Base-by-base conservation (phyloP, 2,329 filamentous ascomycete species). In the Didymella glomerata region DNA sequence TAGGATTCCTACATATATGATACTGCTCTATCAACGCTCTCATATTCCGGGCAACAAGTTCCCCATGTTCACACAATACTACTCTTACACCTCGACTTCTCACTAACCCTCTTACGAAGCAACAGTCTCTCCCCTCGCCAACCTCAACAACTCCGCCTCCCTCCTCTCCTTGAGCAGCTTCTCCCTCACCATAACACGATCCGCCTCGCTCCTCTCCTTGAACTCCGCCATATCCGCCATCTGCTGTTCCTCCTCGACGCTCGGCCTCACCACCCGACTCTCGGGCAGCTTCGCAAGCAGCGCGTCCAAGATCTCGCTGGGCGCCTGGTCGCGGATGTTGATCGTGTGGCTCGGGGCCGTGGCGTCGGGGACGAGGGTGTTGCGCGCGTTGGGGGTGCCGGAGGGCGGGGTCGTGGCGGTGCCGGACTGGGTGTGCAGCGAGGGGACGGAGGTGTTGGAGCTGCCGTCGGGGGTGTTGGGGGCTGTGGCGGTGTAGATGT, bases 231-330 rank as follows among this genome's bases (percentile, higher is more conserved):
- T 68, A 66, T 85, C 82, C 64, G 78, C 78, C 76, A 90, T 77
- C 78, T 88, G 82, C 50, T 80, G 78, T 58, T 81, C 70, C 67
- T 93, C 90, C 70, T 88, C 83, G 2, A 79, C 76, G 1, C 85
- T 88, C 2, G 88, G 81, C 60, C 82, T 69, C 1, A 93, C 73
- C 24, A 79, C 73, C 28, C 79, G 73, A 25, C 80, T 76, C 10
- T 89, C 90, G 20, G 85, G 84, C 20, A 89, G 90, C 75, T 87
- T 81, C 57, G 80, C 78, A 38, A 92, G 73, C 52, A 93, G 82
- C 57, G 85, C 82, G 48, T 82, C 77, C 18, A 92, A 78, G 60
- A 93, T 93, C 34, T 86, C 81, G 3, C 82, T 79, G 42, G 86
- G 87, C 59, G 81, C 81, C 67, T 85, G 82, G 69, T 84, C 76